These are phyloP conservation scores for Colletotrichum liriopes DNA, from an alignment of 2,329 filamentous ascomycete genomes.

Conservation along the genomic window DNA sequence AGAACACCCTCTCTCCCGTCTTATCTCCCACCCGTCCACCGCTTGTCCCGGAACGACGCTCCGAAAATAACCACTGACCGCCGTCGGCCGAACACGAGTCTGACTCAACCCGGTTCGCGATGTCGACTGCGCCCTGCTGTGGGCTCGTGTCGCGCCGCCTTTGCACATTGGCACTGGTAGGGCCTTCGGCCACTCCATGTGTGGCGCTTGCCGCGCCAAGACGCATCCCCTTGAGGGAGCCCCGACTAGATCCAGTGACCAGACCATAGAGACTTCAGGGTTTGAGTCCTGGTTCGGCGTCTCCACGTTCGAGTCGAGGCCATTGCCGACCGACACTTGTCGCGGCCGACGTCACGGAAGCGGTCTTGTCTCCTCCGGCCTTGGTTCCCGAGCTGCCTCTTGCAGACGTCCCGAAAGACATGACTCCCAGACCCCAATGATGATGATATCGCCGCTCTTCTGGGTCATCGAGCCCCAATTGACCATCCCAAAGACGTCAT, in stretches of 20 bases:
- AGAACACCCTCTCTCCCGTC: constrained; percentile 22
- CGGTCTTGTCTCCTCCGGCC: constrained; percentile 24
- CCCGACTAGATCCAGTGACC: neutral
- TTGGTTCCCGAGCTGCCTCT: constrained; percentile 25
- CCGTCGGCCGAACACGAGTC: constrained; percentile 40
- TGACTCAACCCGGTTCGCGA: constrained; percentile 24
- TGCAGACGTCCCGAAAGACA: constrained; percentile 21
- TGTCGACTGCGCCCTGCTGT: constrained; percentile 41
- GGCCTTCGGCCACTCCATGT: constrained; percentile 34
- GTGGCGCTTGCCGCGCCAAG: constrained; percentile 39
- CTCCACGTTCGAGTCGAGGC: constrained; percentile 22
- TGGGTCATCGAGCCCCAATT: constrained; percentile 21
- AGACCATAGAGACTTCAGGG: neutral
- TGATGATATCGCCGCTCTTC: constrained; percentile 27
- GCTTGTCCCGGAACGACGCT: constrained; percentile 33
- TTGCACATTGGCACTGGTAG: constrained; percentile 3
- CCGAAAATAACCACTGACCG: constrained; percentile 39
- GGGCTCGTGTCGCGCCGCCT: constrained; percentile 29
- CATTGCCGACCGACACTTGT: constrained; percentile 28
- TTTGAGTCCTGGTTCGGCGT: constrained; percentile 7
- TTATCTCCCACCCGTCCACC: constrained; percentile 24
- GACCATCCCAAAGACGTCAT: constrained; percentile 39
- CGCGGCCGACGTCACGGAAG: constrained; percentile 38
- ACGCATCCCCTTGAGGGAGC: constrained; percentile 14
- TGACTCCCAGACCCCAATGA: constrained; percentile 17